These are phyloP conservation scores for Pythium grandisporangium DNA, from an alignment of 352 stramenopile genomes.

Conservation along the genomic window DNA sequence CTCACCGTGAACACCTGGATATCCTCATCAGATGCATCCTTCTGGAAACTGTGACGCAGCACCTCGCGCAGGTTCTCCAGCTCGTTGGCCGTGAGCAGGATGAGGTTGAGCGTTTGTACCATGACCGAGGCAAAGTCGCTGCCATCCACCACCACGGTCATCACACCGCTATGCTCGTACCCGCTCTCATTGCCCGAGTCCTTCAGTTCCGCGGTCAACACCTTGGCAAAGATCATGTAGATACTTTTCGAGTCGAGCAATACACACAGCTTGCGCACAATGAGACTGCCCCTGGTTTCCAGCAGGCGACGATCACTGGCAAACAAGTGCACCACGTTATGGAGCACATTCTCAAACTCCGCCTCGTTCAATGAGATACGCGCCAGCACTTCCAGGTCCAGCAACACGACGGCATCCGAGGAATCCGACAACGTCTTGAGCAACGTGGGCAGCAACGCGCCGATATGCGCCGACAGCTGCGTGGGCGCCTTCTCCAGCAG, in stretches of 20 bases:
- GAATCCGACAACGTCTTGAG: slow-evolving; percentile 94
- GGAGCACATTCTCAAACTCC: slow-evolving; percentile 91
- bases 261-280: slow-evolving; percentile 97
- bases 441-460: slow-evolving; percentile 91
- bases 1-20: slow-evolving; percentile 72
- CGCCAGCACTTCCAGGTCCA: slow-evolving; percentile 95
- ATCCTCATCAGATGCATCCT: slow-evolving; percentile 57
- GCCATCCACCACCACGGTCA: slow-evolving; percentile 19
- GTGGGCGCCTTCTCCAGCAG: slow-evolving; percentile 95
- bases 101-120: slow-evolving; percentile 99
- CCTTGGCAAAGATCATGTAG: slow-evolving; percentile 96
- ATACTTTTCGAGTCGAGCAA: slow-evolving; percentile 97
- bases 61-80: slow-evolving; percentile 84
- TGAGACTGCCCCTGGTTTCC: slow-evolving; percentile 95
- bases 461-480: slow-evolving; percentile 91
- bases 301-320: slow-evolving; percentile 73
- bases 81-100: slow-evolving; percentile 97
- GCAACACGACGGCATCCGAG: slow-evolving; percentile 95
- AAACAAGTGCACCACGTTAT: slow-evolving; percentile 94
- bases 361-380: slow-evolving; percentile 90
- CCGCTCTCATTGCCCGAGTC: slow-evolving; percentile 7
- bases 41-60: slow-evolving; percentile 70
- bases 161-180: neutral
- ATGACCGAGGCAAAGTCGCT: slow-evolving; percentile 97
- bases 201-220: slow-evolving; percentile 80